Evolutionary conservation across 495 filamentous ascomycete genomes (phyloP), one percentile per base, ranked within the genome.

Genomic region (Recurvomyces mirabilis): DNA sequence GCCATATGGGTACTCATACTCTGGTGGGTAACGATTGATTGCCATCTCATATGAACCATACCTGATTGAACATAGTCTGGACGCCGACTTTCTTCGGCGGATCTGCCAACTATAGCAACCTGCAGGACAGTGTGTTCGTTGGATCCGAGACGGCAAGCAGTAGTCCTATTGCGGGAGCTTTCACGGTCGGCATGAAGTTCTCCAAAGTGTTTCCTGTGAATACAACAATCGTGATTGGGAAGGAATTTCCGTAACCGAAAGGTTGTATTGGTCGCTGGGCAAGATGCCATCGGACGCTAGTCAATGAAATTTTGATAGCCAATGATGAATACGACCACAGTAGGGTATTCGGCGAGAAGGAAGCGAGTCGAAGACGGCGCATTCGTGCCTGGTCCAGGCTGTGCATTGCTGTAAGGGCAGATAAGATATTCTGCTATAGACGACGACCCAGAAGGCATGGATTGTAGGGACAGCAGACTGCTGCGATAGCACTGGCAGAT

Each of bases 91-190:
- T 45, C 28, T 45, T 14, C 24, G 47, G 47, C 19, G 47, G 41
- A 13, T 28, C 29, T 35, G 50, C 19, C 3, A 53, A 53, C 29
- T 53, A 48, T 30, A 44, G 12, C 38, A 46, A 26, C 23, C 30
- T 53, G 32, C 45, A 48, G 42, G 42, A 53, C 33, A 53, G 50
- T 18, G 33, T 53, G 14, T 53, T 53, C 35, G 50, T 53, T 13
- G 50, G 21, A 4, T 42, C 43, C 14, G 44, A 48, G 33, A 53
- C 45, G 4, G 33, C 44, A 2, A 53, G 50, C 33, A 36, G 40
- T 14, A 48, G 44, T 19, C 15, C 21, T 14, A 20, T 22, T 10
- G 28, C 50, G 3, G 43, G 43, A 5, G 13, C 17, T 17, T 46
- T 46, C 24, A 19, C 24, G 10, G 34, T 46, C 4, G 34, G 33